Conservation (phyloP, 805 yeast species). For the Candida caryicola region DNA sequence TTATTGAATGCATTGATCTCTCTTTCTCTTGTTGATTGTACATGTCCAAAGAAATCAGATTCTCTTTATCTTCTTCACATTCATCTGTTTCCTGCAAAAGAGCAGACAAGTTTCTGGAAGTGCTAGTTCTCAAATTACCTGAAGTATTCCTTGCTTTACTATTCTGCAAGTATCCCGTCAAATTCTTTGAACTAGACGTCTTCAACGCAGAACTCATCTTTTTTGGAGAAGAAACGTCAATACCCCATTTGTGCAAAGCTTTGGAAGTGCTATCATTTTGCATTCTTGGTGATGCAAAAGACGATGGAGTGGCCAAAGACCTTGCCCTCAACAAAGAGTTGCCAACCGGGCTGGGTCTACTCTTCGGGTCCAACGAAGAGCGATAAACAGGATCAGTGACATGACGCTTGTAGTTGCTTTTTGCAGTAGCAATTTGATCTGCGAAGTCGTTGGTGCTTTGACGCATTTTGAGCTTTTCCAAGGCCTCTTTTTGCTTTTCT, state of each 20-base stretch:
- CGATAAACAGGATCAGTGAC: constrained; percentile 24
- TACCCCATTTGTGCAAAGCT: constrained; percentile 38
- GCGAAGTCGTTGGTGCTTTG: constrained; percentile 18
- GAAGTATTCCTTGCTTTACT: neutral
- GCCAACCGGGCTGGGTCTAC: constrained; percentile 8
- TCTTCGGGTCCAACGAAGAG: constrained; percentile 39
- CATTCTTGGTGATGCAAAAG: constrained; percentile 15
- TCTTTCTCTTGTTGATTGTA: constrained; percentile 15
- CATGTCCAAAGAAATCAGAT: constrained; percentile 12
- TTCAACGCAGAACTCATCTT: constrained; percentile 23
- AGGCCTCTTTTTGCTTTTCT: constrained; percentile 29
- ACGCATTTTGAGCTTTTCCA: constrained; percentile 21
- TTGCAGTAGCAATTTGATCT: constrained; percentile 7
- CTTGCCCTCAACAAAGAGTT: constrained; percentile 36
- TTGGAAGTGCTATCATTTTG: constrained; percentile 26
- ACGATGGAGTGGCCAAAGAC: constrained; percentile 29
- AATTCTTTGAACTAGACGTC: constrained; percentile 38
- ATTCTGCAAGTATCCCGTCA: constrained; percentile 15
- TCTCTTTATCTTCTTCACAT: constrained; percentile 13
- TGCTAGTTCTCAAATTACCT: neutral
- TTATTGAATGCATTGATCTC: neutral
- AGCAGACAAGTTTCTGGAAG: constrained; percentile 1
- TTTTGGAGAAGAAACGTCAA: constrained; percentile 21
- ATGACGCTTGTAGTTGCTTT: constrained; percentile 12
- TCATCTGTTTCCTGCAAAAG: neutral